Evolutionary conservation across 1,139 yeast genomes (phyloP).

Genomic region (Protomyces inundatus): DNA sequence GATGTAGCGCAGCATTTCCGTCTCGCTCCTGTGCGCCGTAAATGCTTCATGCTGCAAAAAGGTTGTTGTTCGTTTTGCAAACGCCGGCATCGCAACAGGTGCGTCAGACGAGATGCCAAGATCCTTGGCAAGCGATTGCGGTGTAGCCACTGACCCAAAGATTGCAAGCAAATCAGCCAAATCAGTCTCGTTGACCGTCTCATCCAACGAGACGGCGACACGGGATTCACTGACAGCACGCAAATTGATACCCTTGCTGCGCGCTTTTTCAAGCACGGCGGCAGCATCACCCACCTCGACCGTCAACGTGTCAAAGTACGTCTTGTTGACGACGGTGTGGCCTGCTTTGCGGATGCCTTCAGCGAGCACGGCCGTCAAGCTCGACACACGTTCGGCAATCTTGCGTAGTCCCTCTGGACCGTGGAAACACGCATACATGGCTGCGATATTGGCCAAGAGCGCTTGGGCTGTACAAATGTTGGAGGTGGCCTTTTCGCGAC

Average conservation of each 20-base stretch:
- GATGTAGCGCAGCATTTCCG: constrained; percentile 86
- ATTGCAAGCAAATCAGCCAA: constrained; percentile 50
- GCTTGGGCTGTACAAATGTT: constrained; percentile 98
- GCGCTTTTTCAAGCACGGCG: constrained; percentile 54
- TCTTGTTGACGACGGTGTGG: constrained; percentile 53
- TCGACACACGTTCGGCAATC: constrained; percentile 74
- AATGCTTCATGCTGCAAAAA: constrained; percentile 72
- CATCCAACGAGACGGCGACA: constrained; percentile 77
- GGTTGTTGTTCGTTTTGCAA: constrained; percentile 55
- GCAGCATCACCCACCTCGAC: constrained; percentile 55
- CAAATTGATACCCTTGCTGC: constrained; percentile 62
- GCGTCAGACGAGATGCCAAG: constrained; percentile 35
- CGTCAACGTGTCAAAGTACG: constrained; percentile 86
- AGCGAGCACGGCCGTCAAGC: constrained; percentile 69
- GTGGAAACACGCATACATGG: constrained; percentile 93
- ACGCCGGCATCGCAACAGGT: constrained; percentile 46
- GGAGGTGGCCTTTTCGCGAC: constrained; percentile 95
- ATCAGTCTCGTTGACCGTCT: constrained; percentile 67
- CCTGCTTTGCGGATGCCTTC: constrained; percentile 40
- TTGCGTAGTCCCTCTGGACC: constrained; percentile 84
- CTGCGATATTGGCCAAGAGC: constrained; percentile 85
- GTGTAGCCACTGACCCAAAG: constrained; percentile 23
- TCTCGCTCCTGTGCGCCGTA: constrained; percentile 85
- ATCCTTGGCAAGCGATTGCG: constrained; percentile 35
- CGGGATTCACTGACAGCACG: constrained; percentile 60